Evolutionary conservation across 2,329 filamentous ascomycete genomes (phyloP).

Genomic region (Xylaria hypoxylon): DNA sequence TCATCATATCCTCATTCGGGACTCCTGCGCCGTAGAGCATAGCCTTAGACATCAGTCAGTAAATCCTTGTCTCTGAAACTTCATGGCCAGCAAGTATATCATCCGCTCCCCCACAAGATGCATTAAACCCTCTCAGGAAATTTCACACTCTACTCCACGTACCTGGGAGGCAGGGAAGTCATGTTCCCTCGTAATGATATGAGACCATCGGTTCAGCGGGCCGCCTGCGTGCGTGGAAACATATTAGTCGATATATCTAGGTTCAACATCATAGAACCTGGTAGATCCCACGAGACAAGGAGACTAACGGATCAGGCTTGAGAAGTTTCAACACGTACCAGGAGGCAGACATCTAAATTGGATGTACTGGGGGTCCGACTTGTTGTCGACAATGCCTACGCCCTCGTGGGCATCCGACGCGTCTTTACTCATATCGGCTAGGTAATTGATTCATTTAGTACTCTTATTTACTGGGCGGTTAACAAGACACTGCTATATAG

Average conservation of each 20-base stretch:
- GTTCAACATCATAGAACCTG: no score
- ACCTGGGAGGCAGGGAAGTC: conserved; percentile 93
- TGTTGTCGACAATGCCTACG: conserved; percentile 53
- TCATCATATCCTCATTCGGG: conserved; percentile 85
- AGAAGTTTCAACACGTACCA: conserved; percentile 36
- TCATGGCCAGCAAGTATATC: neutral
- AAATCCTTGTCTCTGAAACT: neutral
- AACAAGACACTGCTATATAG: neutral
- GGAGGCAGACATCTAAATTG: conserved; percentile 64
- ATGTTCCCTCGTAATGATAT: conserved; percentile 83
- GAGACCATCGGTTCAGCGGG: conserved; percentile 85
- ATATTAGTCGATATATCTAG: no score
- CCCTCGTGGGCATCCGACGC: conserved; percentile 37
- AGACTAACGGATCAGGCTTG: no score
- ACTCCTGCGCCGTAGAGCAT: conserved; percentile 97
- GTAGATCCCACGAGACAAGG: no score
- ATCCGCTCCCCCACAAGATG: neutral
- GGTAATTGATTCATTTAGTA: neutral
- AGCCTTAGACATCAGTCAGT: conserved; percentile 67
- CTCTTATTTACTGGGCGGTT: neutral
- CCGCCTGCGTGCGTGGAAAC: conserved; percentile 49
- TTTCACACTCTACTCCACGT: conserved; percentile 38
- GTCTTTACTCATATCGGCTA: conserved; percentile 39
- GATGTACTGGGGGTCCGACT: conserved; percentile 64
- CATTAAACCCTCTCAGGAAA: neutral